Base-by-base conservation (phyloP, 2,329 filamentous ascomycete genomes). In the Cladorrhinum sp. region DNA sequence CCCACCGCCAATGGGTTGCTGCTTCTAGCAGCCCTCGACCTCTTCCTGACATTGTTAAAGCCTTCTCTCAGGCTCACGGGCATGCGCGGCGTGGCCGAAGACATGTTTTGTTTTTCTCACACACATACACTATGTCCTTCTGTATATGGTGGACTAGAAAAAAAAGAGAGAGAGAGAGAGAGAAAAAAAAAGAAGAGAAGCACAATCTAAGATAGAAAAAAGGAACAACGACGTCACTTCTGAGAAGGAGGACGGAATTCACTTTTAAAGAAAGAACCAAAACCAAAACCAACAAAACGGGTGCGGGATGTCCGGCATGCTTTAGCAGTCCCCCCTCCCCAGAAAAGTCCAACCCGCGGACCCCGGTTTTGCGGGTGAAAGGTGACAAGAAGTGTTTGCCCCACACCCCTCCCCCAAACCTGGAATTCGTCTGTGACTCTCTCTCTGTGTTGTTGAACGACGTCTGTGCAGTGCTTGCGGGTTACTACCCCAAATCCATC, bases 1-100 rank as follows among this genome's bases (percentile, higher is more conserved):
- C 54, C 54, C 54, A 57, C 24, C 39, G 54, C 54, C 69, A 86
- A 72, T 69, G 84, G 82, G 69, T 83, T 81, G 60, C 78, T 46
- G 42, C 42, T 46, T 16, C 42, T 46, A 18, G 42, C 50, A 9
- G 58, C 81, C 63, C 81, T 78, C 58, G 80, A 78, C 62, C 80
- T 82, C 75, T 85, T 86, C 49, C 60, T 60, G 70, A 86, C 84
- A 64, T 77, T 80, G 66, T 80, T 82, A 71, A 90, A 82, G 73
- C 84, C 82, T 71, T 88, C 87, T 69, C 87, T 82, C 73, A 91
- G 78, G 77, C 87, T 90, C 66, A 88, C 79, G 68, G 89, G 87
- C 74, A 91, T 85, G 71, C 87, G 82, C 67, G 87, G 89, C 63
- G 84, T 86, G 71, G 87, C 87, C 65, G 86, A 36, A 36, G 33